A percentile compares a stretch with the other conserved stretches of the same genome.
Evolutionary conservation across 164 flowering plant species (phyloP).

Genomic region (Macadamia tetraphylla): DNA sequence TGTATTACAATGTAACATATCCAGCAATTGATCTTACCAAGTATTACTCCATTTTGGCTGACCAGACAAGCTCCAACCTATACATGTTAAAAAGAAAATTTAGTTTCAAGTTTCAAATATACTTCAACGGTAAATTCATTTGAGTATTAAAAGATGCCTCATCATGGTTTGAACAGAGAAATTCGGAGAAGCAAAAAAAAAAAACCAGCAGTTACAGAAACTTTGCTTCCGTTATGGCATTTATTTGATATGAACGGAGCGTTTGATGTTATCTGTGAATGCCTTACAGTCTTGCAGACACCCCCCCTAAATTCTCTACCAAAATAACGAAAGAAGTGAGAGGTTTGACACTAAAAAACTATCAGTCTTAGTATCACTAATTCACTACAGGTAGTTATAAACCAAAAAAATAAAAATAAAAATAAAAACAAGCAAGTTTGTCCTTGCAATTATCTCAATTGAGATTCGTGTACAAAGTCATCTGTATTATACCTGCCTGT

Average conservation of each 20-base stretch:
- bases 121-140: background rate
- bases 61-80: constrained; percentile 98
- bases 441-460: background rate
- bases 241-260: no score
- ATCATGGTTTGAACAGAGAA: no score
- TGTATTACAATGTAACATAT: no score
- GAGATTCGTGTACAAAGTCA: background rate
- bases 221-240: no score
- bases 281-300: no score
- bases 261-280: no score
- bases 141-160: no score
- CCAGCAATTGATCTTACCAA: constrained; percentile 45
- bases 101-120: background rate
- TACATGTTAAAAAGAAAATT: background rate
- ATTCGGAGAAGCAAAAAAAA: background rate
- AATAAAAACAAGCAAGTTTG: background rate
- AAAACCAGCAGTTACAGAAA: background rate
- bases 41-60: constrained; percentile 68
- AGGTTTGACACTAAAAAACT: no score
- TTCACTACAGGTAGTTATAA: no score
- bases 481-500: constrained; percentile 60
- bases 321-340: no score
- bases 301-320: no score
- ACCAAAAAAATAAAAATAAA: background rate
- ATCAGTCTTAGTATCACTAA: no score